phyloP scores from a whole-genome alignment of 1,139 yeast genomes.

The Saccharomyces hybrid region DNA sequence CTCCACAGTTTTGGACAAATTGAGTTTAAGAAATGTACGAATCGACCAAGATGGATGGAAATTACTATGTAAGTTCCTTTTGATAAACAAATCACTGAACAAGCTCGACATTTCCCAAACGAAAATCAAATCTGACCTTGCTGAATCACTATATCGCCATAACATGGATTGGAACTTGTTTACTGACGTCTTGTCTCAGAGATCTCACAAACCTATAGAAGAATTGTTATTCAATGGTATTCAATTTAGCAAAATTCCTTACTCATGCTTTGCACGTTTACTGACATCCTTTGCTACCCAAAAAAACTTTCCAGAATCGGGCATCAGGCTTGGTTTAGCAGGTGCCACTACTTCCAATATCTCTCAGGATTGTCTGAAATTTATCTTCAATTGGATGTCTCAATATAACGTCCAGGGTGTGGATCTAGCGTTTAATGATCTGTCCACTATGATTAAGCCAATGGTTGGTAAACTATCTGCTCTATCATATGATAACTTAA shows the following conservation, averaged over 20 bases:
- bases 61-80: slow-evolving; percentile 62
- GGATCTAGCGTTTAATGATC: slow-evolving; percentile 76
- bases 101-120: slow-evolving; percentile 77
- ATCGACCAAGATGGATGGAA: slow-evolving; percentile 70
- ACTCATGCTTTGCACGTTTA: slow-evolving; percentile 39
- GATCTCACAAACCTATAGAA: slow-evolving; percentile 55
- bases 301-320: slow-evolving; percentile 17
- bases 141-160: slow-evolving; percentile 47
- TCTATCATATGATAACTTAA: slow-evolving; percentile 21
- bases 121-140: slow-evolving; percentile 47
- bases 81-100: slow-evolving; percentile 48
- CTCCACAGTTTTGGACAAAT: slow-evolving; percentile 55
- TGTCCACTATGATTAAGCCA: slow-evolving; percentile 46
- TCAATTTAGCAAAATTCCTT: slow-evolving; percentile 39
- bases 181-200: slow-evolving; percentile 45
- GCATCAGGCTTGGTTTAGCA: slow-evolving; percentile 5
- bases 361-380: slow-evolving; percentile 46
- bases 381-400: slow-evolving; percentile 58
- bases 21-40: slow-evolving; percentile 71
- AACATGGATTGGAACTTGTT: slow-evolving; percentile 74
- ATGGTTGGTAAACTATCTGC: slow-evolving; percentile 28
- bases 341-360: slow-evolving; percentile 32
- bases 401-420: slow-evolving; percentile 60
- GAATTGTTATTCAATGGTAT: slow-evolving; percentile 81
- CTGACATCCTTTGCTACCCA: slow-evolving; percentile 35